Base-by-base conservation (phyloP, 768 basidiomycete genomes). In the Hortiboletus campestris region DNA sequence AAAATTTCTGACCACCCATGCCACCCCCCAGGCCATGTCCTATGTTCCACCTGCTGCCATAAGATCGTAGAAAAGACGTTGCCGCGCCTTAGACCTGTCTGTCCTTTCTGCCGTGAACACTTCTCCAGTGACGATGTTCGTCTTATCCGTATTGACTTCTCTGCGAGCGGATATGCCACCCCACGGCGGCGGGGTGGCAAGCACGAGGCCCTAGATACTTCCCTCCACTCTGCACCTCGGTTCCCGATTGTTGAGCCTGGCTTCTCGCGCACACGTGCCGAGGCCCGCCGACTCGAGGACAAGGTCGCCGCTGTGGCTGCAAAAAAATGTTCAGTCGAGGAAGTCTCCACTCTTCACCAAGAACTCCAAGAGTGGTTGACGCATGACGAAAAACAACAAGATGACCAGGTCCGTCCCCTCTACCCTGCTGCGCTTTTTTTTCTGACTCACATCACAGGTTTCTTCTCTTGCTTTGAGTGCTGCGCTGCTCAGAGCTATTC, bases 301-400 rank as follows among this genome's bases (percentile, higher is more conserved):
- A 89, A 84, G 72, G 88, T 92, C 54, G 84, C 84, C 53, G 81
- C 80, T 64, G 85, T 91, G 63, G 90, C 90, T 34, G 81, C 83
- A 14, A 89, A 89, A 82, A 91, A 89, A 80, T 90, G 88, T 74
- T 89, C 88, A 38, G 89, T 92, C 57, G 90, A 91, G 70, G 90
- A 92, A 75, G 88, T 92, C 49, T 82, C 84, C 49, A 75, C 79
- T 56, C 81, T 92, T 60, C 87, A 89, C 74, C 82, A 84, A 66
- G 90, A 92, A 74, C 79, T 92, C 58, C 82, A 89, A 68, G 82
- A 84, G 57, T 92, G 88, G 88, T 72, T 92, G 53, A 76, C 75
- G 43, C 75, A 81, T 49, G 85, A 86, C 63, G 75, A 72, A 61
- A 84, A 83, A 69, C 65, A 67, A 63, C 63, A 71, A 65, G 80